Evolutionary conservation across 1,284 basidiomycete species (phyloP).

Genomic region (Ustilago bromivora): DNA sequence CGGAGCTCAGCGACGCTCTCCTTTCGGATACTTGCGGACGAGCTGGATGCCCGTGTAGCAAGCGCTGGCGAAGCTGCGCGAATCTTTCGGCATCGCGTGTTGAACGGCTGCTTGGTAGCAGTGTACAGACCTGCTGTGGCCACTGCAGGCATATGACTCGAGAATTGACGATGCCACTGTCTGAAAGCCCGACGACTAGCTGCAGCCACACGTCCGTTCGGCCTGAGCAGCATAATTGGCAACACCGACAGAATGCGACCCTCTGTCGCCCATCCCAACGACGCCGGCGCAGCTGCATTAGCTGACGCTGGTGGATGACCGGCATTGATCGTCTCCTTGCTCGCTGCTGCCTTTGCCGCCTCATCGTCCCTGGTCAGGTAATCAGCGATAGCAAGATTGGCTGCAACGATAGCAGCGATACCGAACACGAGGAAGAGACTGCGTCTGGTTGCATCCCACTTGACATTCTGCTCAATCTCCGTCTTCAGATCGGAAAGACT

Average conservation of each 20-base stretch:
- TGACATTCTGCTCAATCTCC: constrained; percentile 69
- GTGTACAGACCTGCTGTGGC: constrained; percentile 36
- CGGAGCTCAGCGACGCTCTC: constrained; percentile 13
- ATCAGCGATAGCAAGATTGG: constrained; percentile 66
- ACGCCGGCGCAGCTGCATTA: constrained; percentile 31
- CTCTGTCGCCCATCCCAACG: constrained; percentile 50
- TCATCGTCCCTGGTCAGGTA: constrained; percentile 60
- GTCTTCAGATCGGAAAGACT: constrained; percentile 67
- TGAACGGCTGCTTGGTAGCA: constrained; percentile 6
- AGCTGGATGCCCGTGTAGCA: constrained; percentile 1
- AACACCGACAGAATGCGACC: constrained; percentile 43
- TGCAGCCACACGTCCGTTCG: constrained; percentile 19
- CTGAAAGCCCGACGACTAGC: constrained; percentile 11
- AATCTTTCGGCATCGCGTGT: neutral
- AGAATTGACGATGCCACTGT: constrained; percentile 25
- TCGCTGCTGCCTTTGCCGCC: constrained; percentile 44
- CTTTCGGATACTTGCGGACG: constrained; percentile 2
- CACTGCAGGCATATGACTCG: constrained; percentile 20
- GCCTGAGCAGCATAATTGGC: constrained; percentile 38
- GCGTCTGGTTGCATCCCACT: constrained; percentile 68
- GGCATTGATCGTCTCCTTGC: constrained; percentile 32
- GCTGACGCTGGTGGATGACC: constrained; percentile 44
- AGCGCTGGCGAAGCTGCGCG: neutral
- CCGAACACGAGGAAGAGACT: constrained; percentile 67
- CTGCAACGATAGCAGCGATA: constrained; percentile 65